Evolutionary conservation across 1,139 yeast species (phyloP).

Genomic region (Dujonia santamariae): DNA sequence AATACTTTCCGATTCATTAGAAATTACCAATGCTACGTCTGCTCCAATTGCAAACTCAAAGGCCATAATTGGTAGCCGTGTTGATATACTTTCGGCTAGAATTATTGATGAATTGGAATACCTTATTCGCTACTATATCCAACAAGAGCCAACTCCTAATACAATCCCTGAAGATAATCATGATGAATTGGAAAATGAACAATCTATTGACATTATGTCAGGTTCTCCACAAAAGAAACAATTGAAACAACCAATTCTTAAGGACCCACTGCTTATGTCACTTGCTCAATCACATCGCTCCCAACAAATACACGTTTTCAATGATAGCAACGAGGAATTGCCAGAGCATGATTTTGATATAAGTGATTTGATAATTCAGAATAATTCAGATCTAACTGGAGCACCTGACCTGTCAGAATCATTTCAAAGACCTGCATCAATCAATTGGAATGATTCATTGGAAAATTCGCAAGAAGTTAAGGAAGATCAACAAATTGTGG

Average conservation of each 20-base stretch:
- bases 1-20: background rate
- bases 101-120: conserved; percentile 70
- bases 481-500: conserved; percentile 8
- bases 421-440: conserved; percentile 41
- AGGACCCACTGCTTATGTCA: background rate
- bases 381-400: conserved; percentile 9
- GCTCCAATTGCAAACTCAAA: conserved; percentile 11
- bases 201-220: conserved; percentile 8
- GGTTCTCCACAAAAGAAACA: conserved; percentile 15
- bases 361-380: conserved; percentile 40
- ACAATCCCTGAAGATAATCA: conserved; percentile 24
- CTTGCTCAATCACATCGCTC: too few relatives aligned
- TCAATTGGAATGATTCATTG: conserved; percentile 42
- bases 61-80: conserved; percentile 38
- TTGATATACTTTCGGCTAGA: conserved; percentile 76
- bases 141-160: conserved; percentile 18
- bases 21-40: conserved; percentile 5
- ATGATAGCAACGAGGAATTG: conserved; percentile 4
- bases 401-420: conserved; percentile 22
- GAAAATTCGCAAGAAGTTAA: conserved; percentile 9
- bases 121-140: conserved; percentile 35
- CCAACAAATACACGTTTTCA: background rate
- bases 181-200: conserved; percentile 16
- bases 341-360: conserved; percentile 24
- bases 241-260: background rate